Base-by-base conservation (phyloP, 1,284 basidiomycete genomes). In the Microbotryum violaceum region DNA sequence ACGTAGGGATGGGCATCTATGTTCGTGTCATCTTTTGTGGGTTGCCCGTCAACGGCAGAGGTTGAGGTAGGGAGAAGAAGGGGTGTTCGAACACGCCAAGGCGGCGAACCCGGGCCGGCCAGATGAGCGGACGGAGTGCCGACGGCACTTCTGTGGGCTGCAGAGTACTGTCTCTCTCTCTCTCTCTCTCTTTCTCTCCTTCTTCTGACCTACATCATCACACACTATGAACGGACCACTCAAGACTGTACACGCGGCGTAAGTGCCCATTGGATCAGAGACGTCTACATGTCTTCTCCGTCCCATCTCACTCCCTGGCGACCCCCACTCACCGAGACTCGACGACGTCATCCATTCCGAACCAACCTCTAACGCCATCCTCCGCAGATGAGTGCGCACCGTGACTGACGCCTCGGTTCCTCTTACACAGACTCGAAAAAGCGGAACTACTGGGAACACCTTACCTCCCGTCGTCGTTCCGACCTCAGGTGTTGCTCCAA, bases 391-490 rank as follows among this genome's bases (percentile, higher is more conserved):
- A 42, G 37, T 10, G 12, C 37, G 37, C 10, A 42, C 37, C 37
- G 14, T 16, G 37, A 37, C 56, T 37, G 21, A 50, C 46, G 37
- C 50, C 42, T 18, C 37, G n/a, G 6, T 7, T 10, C 44, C n/a
- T 42, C 23, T n/a, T 14, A 23, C 20, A 31, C 59, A 60, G 59
- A 18, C 59, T 60, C 54, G 50, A 60, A 33, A 56, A 55, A 27
- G 54, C 59, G 21, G 59, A 44, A 47, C 48, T 60, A 16, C n/a
- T 50, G 23, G 54, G 54, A 4, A 60, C 54, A 12, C 59, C 59
- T 25, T 60, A 18, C 54, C n/a, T 60, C 29, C 54, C 53, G 54
- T 81, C 83, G 4, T 82, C 83, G 65, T 78, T 85, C 33, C 75
- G 85, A 52, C 81, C 82, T 8, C 69, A 69, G 50, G 69, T 71